Conservation (phyloP, 495 filamentous ascomycete species). For the Lepidopterella palustris region DNA sequence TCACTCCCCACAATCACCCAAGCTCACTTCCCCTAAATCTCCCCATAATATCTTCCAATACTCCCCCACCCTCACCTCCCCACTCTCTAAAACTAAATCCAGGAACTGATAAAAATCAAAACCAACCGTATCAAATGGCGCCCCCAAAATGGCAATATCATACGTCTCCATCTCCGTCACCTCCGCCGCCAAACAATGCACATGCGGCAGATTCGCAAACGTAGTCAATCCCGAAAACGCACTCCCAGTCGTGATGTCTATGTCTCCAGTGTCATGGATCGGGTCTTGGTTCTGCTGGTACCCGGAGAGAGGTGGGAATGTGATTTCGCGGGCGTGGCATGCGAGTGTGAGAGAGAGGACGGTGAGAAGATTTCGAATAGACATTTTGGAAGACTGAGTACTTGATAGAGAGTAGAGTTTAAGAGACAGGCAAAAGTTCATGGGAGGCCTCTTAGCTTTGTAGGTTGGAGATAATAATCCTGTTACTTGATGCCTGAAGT, state of each 20-base stretch:
- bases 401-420: too few species aligned
- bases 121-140: slow-evolving; percentile 49
- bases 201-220: slow-evolving; percentile 46
- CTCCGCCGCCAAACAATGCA: slow-evolving; percentile 37
- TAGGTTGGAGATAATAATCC: too few species aligned
- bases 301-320: slow-evolving; percentile 38
- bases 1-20: too few species aligned
- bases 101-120: neutral
- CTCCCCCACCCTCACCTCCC: too few species aligned
- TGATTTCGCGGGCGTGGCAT: slow-evolving; percentile 32
- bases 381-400: too few species aligned
- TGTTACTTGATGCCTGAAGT: too few species aligned
- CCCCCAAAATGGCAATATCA: slow-evolving; percentile 78
- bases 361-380: too few species aligned
- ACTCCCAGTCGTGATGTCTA: slow-evolving; percentile 33
- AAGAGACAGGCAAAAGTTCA: too few species aligned
- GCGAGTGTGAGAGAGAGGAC: neutral
- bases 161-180: slow-evolving; percentile 49
- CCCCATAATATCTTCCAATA: too few species aligned
- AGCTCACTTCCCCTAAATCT: too few species aligned
- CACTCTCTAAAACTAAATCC: neutral
- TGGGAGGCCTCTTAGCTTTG: too few species aligned
- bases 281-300: slow-evolving; percentile 18
- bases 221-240: slow-evolving; percentile 44
- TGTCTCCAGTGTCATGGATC: slow-evolving; percentile 12